A percentile compares a stretch with the other conserved stretches of the same genome.
These are phyloP conservation scores for Phytophthora crassamura DNA, from an alignment of 352 stramenopile genomes.

Conservation along the genomic window DNA sequence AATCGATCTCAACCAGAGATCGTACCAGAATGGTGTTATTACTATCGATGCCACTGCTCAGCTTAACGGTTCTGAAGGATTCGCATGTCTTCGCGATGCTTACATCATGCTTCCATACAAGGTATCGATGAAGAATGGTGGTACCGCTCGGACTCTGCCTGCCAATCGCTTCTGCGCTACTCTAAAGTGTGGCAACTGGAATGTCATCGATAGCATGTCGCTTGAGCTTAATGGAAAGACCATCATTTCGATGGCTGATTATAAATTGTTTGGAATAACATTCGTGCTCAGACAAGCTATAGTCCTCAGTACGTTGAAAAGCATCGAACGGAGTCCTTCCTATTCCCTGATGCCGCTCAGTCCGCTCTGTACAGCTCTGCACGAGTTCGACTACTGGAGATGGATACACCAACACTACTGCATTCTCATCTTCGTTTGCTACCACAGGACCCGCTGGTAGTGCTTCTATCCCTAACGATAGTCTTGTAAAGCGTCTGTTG, in stretches of 20 bases:
- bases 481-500: conserved; percentile 9
- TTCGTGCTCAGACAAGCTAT: conserved; percentile 35
- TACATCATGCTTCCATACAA: conserved; percentile 18
- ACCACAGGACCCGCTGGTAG: background rate
- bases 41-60: conserved; percentile 12
- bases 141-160: conserved; percentile 5
- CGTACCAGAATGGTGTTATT: conserved; percentile 9
- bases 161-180: conserved; percentile 29
- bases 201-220: conserved; percentile 39
- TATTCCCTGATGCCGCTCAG: conserved; percentile 30
- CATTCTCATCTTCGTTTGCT: conserved; percentile 3
- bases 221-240: conserved; percentile 37
- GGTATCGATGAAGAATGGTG: conserved; percentile 15
- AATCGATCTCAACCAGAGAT: conserved; percentile 12
- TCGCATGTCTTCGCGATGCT: conserved; percentile 10
- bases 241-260: conserved; percentile 29
- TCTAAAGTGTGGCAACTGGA: conserved; percentile 39
- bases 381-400: conserved; percentile 15
- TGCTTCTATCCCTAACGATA: conserved; percentile 14
- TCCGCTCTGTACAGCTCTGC: conserved; percentile 9
- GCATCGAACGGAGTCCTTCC: conserved; percentile 36
- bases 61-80: conserved; percentile 10
- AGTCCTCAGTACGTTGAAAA: conserved; percentile 29
- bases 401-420: conserved; percentile 26
- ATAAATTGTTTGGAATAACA: conserved; percentile 34